Evolutionary conservation across 2,329 filamentous ascomycete species (phyloP).

Genomic region (Botrytis cinerea): DNA sequence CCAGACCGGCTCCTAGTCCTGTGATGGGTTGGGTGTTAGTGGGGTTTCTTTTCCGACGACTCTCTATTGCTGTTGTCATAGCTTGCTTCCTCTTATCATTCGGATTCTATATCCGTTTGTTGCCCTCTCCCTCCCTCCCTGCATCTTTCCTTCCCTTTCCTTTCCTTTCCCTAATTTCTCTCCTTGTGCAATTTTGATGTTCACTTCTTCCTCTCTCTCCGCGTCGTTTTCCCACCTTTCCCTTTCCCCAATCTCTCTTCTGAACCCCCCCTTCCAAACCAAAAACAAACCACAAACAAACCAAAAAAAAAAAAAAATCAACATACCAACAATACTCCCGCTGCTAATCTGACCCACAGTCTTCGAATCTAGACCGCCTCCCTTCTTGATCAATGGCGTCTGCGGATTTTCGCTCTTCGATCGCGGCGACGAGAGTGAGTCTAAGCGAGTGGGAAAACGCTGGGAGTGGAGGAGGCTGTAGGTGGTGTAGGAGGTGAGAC

Average conservation of each 20-base stretch:
- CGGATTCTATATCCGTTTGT: too few relatives aligned
- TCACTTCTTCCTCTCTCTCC: background rate
- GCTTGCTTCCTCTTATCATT: too few relatives aligned
- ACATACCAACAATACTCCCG: constrained; percentile 40
- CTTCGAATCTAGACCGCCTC: constrained; percentile 34
- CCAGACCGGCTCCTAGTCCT: constrained; percentile 45
- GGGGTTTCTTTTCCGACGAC: too few relatives aligned
- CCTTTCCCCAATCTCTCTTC: background rate
- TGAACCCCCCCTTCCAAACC: too few relatives aligned
- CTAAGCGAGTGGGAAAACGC: constrained; percentile 41
- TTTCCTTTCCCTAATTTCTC: background rate
- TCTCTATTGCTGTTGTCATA: background rate
- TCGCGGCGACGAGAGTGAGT: constrained; percentile 24
- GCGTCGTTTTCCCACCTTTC: too few relatives aligned
- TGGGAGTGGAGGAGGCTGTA: constrained; percentile 37
- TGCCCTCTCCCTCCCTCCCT: too few relatives aligned
- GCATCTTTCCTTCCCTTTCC: too few relatives aligned
- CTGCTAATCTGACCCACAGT: constrained; percentile 41
- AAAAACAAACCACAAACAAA: background rate
- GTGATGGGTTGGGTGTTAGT: background rate
- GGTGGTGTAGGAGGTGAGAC: constrained; percentile 43
- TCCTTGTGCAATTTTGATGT: too few relatives aligned
- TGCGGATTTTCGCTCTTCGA: constrained; percentile 39
- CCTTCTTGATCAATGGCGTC: constrained; percentile 29
- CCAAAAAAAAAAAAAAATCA: background rate